These are phyloP conservation scores for Phialemoniopsis sp. DNA, from an alignment of 2,329 filamentous ascomycete species.

Conservation along the genomic window DNA sequence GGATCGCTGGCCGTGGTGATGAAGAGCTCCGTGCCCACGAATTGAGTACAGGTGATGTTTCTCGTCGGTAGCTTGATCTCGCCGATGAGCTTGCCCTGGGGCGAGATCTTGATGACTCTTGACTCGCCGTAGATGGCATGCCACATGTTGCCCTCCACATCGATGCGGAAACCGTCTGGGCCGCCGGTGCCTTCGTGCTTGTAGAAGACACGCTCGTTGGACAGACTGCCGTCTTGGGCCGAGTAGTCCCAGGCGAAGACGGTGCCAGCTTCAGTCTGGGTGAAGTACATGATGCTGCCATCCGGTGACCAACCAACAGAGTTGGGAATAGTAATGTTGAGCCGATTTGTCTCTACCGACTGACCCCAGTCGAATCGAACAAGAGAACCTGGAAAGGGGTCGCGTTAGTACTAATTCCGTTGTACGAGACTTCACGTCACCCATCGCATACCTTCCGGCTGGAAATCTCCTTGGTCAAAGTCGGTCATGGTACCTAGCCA, in stretches of 20 bases:
- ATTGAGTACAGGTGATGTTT: conserved; percentile 77
- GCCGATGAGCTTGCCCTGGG: conserved; percentile 66
- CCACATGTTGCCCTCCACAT: conserved; percentile 85
- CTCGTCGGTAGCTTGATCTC: conserved; percentile 72
- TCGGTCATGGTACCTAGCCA: conserved; percentile 89
- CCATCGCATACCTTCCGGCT: conserved; percentile 55
- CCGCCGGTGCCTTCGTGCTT: conserved; percentile 60
- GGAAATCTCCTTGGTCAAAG: conserved; percentile 50
- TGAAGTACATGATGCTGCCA: conserved; percentile 74
- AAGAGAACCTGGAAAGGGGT: conserved; percentile 54
- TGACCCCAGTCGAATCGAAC: conserved; percentile 66
- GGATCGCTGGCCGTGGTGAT: conserved; percentile 74
- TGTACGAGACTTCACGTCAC: conserved; percentile 1
- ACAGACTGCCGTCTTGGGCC: conserved; percentile 55
- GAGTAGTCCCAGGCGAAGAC: conserved; percentile 77
- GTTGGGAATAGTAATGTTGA: conserved; percentile 75
- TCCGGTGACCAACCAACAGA: conserved; percentile 76
- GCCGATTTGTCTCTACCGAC: conserved; percentile 54
- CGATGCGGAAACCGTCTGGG: conserved; percentile 83
- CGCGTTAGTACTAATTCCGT: conserved; percentile 2
- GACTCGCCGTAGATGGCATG: conserved; percentile 78
- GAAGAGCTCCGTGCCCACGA: conserved; percentile 70
- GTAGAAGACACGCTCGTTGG: conserved; percentile 70
- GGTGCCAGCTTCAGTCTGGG: conserved; percentile 67
- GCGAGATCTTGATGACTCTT: conserved; percentile 70